Evolutionary conservation across 805 yeast species (phyloP), one percentile per base, ranked within the genome.

Genomic region (Pichia gijzeniarum): DNA sequence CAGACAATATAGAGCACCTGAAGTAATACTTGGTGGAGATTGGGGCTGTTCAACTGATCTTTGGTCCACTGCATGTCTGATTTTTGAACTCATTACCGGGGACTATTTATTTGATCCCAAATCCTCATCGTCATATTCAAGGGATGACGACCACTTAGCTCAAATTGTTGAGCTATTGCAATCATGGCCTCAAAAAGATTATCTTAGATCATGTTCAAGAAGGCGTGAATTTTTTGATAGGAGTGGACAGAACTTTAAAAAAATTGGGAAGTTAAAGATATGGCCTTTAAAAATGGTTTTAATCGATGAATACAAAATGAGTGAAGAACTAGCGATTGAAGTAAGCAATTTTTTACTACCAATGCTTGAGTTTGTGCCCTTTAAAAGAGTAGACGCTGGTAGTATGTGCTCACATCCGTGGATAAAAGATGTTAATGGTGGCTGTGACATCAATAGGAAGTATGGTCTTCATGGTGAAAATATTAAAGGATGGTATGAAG

Each of bases 21-120:
- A 81, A 54, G 74, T 79, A 2, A 67, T 81, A 5, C 58, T 81
- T 34, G 80, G 79, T 19, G 70, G 72, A 33, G 64, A 67, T 43
- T 80, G 84, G 83, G 85, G 85, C 8, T 74, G 80, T 22, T 73
- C 81, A 8, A 68, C 82, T 1, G 85, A 79, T 60, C 52, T 76
- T 31, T 79, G 85, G 85, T 75, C 81, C 8, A 59, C 70, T 36
- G 83, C 76, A 1, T 79, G 84, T 58, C 62, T 79, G 20, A 64
- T 79, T 1, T 79, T 79, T 58, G 85, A 79, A 56, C 61, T 79
- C 25, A 67, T 78, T 25, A 77, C 84, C 3, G 81, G 83, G 18
- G 85, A 79, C 55, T 79, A 71, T 53, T 62, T 79, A 40, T 79
- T 79, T 57, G 82, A 79, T 55, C 84, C 85, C n/a, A 72, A 70